Base-by-base conservation (phyloP, 352 stramenopile species). In the Phytophthora sojae region DNA sequence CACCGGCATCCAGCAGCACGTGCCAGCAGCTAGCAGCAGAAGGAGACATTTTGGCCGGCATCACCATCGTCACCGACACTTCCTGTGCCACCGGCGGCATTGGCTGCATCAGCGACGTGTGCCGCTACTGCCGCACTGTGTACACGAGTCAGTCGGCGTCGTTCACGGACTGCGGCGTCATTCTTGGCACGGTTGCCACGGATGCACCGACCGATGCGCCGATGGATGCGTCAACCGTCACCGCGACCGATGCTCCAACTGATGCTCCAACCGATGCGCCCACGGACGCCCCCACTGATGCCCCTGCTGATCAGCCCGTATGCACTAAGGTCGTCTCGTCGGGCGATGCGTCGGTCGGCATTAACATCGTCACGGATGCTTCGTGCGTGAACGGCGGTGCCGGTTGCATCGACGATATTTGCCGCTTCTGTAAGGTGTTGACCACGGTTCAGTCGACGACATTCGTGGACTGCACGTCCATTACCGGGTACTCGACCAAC, bases 381-480 rank as follows among this genome's bases (percentile, higher is more conserved):
- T 71, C 56, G 14, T 81, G 74, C 35, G 44, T 50, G 19, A 65
- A n/a, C n/a, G 60, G 51, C 12, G 74, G 70, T 9, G 61, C 52
- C n/a, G 67, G 67, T 4, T 74, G 67, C 42, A 74, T 74, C 25
- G 66, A 75, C 14, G 39, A 60, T 11, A 61, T 86, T 14, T 86
- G 79, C 55, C 79, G 79, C 19, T 80, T 79, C 59, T 86, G 79
- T 62, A 80, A 82, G 55, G 60, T 52, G 5, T 15, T 62, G n/a
- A 42, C 21, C 49, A 21, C 44, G 42, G 15, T 29, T 21, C 47
- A 67, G 29, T 69, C 52, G 32, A 8, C 61, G 8, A 53, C 61
- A 3, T 62, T 69, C 32, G 29, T 69, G 52, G 52, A 69, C 25
- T 79, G 72, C 60, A 67, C 53, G 0, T 64, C 69, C 6, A 29